Conservation (phyloP, 2,329 filamentous ascomycete genomes). For the Neoarthrinium moseri region DNA sequence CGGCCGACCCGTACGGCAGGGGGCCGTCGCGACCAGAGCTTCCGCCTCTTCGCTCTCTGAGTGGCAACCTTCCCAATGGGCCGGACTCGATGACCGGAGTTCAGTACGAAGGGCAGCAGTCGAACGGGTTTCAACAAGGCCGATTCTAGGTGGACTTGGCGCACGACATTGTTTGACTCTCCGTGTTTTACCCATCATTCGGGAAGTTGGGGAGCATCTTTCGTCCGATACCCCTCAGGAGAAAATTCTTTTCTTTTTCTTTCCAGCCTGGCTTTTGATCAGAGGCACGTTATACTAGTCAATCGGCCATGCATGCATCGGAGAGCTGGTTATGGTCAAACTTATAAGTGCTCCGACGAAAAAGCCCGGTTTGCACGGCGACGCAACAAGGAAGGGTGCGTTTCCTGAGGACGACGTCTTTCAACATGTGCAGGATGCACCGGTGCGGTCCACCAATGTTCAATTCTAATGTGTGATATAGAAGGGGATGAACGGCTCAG, state of each 20-base stretch:
- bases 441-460: neutral
- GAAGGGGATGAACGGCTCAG: neutral
- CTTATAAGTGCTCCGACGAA: too few relatives aligned
- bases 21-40: slow-evolving; percentile 44
- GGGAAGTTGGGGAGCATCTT: too few relatives aligned
- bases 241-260: too few relatives aligned
- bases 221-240: too few relatives aligned
- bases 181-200: too few relatives aligned
- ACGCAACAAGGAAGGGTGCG: too few relatives aligned
- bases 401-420: too few relatives aligned
- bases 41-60: slow-evolving; percentile 55
- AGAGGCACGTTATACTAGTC: too few relatives aligned
- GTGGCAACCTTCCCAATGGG: slow-evolving; percentile 37
- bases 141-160: slow-evolving; percentile 23
- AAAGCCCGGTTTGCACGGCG: too few relatives aligned
- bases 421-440: neutral
- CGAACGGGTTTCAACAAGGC: slow-evolving; percentile 44
- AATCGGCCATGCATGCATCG: too few relatives aligned
- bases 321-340: too few relatives aligned
- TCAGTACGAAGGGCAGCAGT: slow-evolving; percentile 54
- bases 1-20: slow-evolving; percentile 28
- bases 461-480: slow-evolving; percentile 8
- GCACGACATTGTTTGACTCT: neutral
- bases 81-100: slow-evolving; percentile 67
- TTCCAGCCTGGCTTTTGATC: too few relatives aligned